A percentile compares a stretch with the other conserved stretches of the same genome.
These are phyloP conservation scores for Chamaenerion angustifolium DNA, from an alignment of 345 rosid species.

Conservation along the genomic window DNA sequence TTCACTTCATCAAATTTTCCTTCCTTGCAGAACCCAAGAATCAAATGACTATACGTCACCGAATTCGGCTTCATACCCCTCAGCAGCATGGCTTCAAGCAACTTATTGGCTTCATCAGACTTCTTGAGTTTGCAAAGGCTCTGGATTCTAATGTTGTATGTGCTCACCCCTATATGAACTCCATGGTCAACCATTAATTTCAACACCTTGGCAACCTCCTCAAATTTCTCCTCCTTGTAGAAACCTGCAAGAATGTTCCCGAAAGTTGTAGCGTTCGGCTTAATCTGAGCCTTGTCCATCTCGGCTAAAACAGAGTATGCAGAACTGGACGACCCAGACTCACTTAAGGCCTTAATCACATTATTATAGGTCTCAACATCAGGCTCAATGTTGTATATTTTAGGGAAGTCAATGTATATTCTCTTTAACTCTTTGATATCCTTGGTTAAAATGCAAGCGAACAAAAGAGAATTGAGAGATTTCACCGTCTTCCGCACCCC, in stretches of 20 bases:
- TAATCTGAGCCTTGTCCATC: constrained; percentile 54
- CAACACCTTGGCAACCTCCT: constrained; percentile 58
- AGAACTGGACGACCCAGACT: constrained; percentile 49
- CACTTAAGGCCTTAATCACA: constrained; percentile 54
- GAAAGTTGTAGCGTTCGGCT: constrained; percentile 37
- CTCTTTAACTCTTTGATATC: constrained; percentile 44
- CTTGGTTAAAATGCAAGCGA: constrained; percentile 49
- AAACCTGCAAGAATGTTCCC: constrained; percentile 49
- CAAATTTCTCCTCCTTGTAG: constrained; percentile 57
- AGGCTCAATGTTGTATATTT: constrained; percentile 35
- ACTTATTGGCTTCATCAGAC: constrained; percentile 40
- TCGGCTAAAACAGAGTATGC: constrained; percentile 52
- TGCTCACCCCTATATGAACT: constrained; percentile 23
- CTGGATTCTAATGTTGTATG: constrained; percentile 46
- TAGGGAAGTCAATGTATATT: constrained; percentile 51
- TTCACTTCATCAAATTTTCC: constrained; percentile 54
- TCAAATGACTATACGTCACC: constrained; percentile 35
- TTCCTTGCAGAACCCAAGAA: constrained; percentile 62
- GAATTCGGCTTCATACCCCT: constrained; percentile 38
- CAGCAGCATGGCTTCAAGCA: constrained; percentile 45
- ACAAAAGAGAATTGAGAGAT: constrained; percentile 50
- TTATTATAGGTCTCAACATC: constrained; percentile 48
- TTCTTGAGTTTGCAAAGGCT: constrained; percentile 54
- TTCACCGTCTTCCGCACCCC: constrained; percentile 35
- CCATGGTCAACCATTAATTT: constrained; percentile 42